These are phyloP conservation scores for Rhizoclosmatium globosum DNA, from an alignment of 192 early-diverging fungal genomes.

Conservation along the genomic window DNA sequence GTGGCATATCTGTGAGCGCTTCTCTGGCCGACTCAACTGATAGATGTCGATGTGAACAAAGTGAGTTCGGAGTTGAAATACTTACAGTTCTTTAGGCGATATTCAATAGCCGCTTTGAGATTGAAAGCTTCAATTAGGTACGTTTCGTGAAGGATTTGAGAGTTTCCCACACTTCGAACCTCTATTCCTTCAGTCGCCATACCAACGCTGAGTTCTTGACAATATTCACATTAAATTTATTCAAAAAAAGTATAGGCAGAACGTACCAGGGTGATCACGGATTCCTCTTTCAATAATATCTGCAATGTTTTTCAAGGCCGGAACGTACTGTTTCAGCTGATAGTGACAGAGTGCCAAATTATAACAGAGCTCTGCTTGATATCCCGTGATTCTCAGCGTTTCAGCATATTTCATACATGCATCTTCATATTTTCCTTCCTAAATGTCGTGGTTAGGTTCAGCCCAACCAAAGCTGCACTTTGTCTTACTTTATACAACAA, in stretches of 20 bases:
- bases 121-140: constrained; percentile 71
- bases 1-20: constrained; percentile 74
- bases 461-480: not conserved
- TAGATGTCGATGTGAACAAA: not conserved
- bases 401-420: constrained; percentile 60
- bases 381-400: constrained; percentile 60
- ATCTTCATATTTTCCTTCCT: constrained; percentile 69
- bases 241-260: not conserved
- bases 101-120: constrained; percentile 73
- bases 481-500: constrained; percentile 60
- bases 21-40: constrained; percentile 66
- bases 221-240: not conserved
- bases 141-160: constrained; percentile 66
- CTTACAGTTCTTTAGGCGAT: constrained; percentile 67
- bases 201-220: constrained; percentile 63
- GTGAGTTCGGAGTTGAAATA: not conserved
- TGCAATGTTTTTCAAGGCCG: constrained; percentile 65
- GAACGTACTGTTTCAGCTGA: constrained; percentile 62
- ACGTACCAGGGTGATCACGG: constrained; percentile 66
- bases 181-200: constrained; percentile 74
- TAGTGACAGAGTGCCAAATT: constrained; percentile 67
- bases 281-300: constrained; percentile 72
- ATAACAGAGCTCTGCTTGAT: constrained; percentile 63
- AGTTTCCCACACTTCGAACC: constrained; percentile 69
- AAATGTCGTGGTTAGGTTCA: not conserved